These are phyloP conservation scores for Colletotrichum spinosum DNA, from an alignment of 2,329 filamentous ascomycete genomes.

Conservation along the genomic window DNA sequence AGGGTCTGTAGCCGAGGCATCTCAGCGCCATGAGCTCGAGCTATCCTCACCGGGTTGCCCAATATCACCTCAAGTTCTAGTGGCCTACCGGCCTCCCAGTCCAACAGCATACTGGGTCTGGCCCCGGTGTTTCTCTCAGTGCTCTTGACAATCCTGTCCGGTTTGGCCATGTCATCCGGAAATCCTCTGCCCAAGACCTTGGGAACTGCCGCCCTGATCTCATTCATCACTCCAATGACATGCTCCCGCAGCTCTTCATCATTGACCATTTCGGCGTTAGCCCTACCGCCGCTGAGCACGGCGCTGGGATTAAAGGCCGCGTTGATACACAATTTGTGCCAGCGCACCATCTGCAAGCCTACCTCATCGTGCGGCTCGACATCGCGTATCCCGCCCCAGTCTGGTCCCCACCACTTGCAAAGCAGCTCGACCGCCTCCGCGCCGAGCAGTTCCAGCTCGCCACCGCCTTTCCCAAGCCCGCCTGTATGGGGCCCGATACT, in stretches of 20 bases:
- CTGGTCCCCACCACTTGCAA: slow-evolving; percentile 60
- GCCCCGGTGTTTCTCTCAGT: slow-evolving; percentile 74
- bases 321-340: slow-evolving; percentile 84
- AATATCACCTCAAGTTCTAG: slow-evolving; percentile 80
- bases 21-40: slow-evolving; percentile 70
- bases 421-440: slow-evolving; percentile 60
- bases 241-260: slow-evolving; percentile 73
- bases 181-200: slow-evolving; percentile 71
- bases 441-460: slow-evolving; percentile 49
- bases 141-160: slow-evolving; percentile 72
- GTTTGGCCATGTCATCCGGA: slow-evolving; percentile 68
- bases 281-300: slow-evolving; percentile 72
- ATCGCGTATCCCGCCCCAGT: slow-evolving; percentile 71
- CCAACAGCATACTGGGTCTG: slow-evolving; percentile 75
- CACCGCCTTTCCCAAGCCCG: slow-evolving; percentile 53
- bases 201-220: slow-evolving; percentile 74
- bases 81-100: slow-evolving; percentile 74
- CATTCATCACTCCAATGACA: slow-evolving; percentile 74
- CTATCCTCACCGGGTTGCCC: slow-evolving; percentile 76
- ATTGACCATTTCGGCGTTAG: slow-evolving; percentile 74
- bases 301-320: slow-evolving; percentile 80
- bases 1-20: slow-evolving; percentile 75
- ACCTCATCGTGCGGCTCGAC: slow-evolving; percentile 73
- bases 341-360: slow-evolving; percentile 76
- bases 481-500: slow-evolving; percentile 75